phyloP scores from a whole-genome alignment of 352 stramenopile genomes.

The Globisporangium paddicum region DNA sequence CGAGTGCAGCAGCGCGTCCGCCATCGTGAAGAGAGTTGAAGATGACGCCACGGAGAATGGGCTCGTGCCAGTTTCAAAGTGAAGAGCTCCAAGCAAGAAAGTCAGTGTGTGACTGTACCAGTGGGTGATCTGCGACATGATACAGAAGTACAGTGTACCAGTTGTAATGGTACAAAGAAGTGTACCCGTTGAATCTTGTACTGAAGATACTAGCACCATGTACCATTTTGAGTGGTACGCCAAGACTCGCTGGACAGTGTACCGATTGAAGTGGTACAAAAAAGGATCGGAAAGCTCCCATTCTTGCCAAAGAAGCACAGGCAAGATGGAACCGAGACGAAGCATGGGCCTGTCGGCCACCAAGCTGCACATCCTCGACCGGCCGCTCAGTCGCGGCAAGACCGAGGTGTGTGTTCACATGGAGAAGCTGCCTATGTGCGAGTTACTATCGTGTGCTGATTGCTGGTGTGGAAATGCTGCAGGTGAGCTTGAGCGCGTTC shows the following conservation, averaged over 20 bases:
- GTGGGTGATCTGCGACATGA: background rate
- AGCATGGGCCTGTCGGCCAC: conserved; percentile 45
- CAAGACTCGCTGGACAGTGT: no score
- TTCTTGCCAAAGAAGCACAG: background rate
- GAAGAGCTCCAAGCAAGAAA: conserved; percentile 3
- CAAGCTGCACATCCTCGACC: conserved; percentile 75
- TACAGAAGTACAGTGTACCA: background rate
- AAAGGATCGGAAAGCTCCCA: background rate
- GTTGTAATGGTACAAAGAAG: no score
- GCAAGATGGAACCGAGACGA: conserved; percentile 51
- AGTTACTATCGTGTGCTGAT: no score
- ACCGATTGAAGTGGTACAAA: background rate
- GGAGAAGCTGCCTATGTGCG: background rate
- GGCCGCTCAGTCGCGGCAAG: conserved; percentile 72
- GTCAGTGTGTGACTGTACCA: conserved; percentile 3
- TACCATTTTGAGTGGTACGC: background rate
- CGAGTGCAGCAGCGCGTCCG: conserved; percentile 60
- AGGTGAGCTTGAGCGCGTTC: conserved; percentile 94
- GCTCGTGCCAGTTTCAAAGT: conserved; percentile 5
- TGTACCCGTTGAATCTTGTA: no score
- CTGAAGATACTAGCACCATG: no score
- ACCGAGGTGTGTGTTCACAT: conserved; percentile 31
- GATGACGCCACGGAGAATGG: background rate
- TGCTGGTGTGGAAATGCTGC: no score
- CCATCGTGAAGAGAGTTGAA: conserved; percentile 21